Base-by-base conservation (phyloP, 352 stramenopile genomes). In the Pythium aristosporum region DNA sequence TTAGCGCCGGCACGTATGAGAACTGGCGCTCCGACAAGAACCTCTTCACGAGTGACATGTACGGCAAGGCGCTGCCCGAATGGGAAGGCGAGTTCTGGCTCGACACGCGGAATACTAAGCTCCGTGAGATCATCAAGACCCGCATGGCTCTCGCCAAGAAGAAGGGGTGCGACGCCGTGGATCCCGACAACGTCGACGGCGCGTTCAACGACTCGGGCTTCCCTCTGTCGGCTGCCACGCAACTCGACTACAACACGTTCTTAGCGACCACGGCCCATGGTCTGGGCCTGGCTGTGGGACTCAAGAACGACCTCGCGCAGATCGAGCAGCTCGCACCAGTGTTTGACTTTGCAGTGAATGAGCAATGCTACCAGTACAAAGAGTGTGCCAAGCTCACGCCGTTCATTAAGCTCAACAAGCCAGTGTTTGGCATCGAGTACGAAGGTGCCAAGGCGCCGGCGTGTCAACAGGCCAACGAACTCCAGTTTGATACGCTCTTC, bases 371-470 rank as follows among this genome's bases (percentile, higher is more conserved):
- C 52, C 51, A 80, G 34, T 81, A 78, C 61, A 59, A 78, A n/a
- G 77, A 87, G 56, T 87, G 77, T 32, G 65, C 72, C 11, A 63
- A 37, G 46, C 55, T 82, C 12, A 30, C 58, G 41, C 69, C 68
- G 30, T 88, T 89, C 59, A 72, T 84, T 37, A 46, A 72, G 23
- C 55, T 66, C 34, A 63, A 77, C 63, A 89, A 88, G 60, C 59
- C 77, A n/a, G 78, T 89, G 55, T 79, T 88, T 49, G 69, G 74
- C 16, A 76, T 87, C 39, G 80, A 89, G 59, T 88, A 87, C 71
- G 62, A 76, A 11, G 72, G 72, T 20, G 46, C 70, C 61, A 77
- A 77, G 61, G 34, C 52, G 11, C 41, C 36, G 12, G 63, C 50
- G 18, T 81, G 73, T 47, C 30, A 61, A 18, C 53, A 57, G 37